Conservation (phyloP, 164 flowering plant species). For the Aristolochia contorta region DNA sequence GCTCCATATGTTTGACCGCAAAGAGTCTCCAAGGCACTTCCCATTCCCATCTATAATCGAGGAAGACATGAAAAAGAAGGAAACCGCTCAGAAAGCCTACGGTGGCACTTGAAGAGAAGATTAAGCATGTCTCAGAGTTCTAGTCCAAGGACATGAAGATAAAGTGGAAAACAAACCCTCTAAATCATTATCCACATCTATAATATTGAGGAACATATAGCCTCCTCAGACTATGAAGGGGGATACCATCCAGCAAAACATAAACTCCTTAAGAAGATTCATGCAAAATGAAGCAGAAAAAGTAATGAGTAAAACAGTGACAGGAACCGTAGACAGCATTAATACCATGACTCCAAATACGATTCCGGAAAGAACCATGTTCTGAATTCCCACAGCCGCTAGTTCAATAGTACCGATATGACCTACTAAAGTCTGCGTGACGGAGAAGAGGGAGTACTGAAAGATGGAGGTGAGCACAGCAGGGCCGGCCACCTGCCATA, state of each 20-base stretch:
- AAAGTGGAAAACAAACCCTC: background rate
- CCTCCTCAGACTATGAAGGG: background rate
- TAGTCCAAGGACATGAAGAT: background rate
- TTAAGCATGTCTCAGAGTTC: background rate
- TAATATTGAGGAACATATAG: background rate
- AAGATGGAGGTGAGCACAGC: constrained; percentile 21
- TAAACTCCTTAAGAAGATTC: no score
- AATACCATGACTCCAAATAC: constrained; percentile 24
- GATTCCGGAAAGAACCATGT: constrained; percentile 23
- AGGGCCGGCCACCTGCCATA: constrained; percentile 26
- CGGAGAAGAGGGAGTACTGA: constrained; percentile 23
- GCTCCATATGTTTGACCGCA: constrained; percentile 41
- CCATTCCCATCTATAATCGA: constrained; percentile 43
- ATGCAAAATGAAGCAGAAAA: background rate
- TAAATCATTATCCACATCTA: background rate
- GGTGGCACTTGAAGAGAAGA: background rate
- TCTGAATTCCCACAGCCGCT: constrained; percentile 21
- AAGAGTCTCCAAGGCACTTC: constrained; percentile 47
- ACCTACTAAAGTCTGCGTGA: constrained; percentile 24
- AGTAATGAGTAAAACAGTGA: background rate
- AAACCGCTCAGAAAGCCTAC: no score
- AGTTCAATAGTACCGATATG: constrained; percentile 22
- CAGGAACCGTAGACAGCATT: background rate
- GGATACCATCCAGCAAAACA: background rate
- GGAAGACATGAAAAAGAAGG: background rate